Percentiles rank a stretch among this genome's conserved stretches.
Evolutionary conservation across 2,329 filamentous ascomycete species (phyloP).

Genomic region (Incumbomyces delicatus): DNA sequence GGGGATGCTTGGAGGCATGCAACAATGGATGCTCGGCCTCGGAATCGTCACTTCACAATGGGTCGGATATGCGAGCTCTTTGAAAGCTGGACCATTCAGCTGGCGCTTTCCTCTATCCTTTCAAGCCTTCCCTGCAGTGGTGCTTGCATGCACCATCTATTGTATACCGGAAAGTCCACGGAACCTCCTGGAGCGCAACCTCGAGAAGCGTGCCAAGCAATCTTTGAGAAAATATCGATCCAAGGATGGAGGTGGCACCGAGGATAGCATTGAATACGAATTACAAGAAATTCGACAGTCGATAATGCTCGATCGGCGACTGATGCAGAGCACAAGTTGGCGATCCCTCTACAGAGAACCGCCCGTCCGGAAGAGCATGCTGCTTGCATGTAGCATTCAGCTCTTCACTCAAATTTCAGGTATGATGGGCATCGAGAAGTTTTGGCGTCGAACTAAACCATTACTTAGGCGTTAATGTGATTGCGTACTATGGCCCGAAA

Average conservation of each 20-base stretch:
- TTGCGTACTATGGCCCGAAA: conserved; percentile 35
- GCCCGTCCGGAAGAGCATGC: conserved; percentile 36
- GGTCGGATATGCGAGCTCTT: conserved; percentile 27
- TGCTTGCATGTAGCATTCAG: conserved; percentile 41
- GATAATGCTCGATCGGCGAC: conserved; percentile 20
- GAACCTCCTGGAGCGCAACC: conserved; percentile 30
- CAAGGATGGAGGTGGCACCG: conserved; percentile 25
- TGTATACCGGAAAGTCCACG: conserved; percentile 25
- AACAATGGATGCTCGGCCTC: conserved; percentile 38
- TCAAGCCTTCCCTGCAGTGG: conserved; percentile 32
- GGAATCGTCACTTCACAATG: conserved; percentile 32
- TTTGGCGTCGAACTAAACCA: too few species aligned
- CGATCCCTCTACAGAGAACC: conserved; percentile 34
- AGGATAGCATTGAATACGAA: conserved; percentile 31
- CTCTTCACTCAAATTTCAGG: conserved; percentile 35
- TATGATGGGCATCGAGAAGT: too few species aligned
- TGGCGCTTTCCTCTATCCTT: conserved; percentile 28
- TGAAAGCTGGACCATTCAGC: conserved; percentile 21
- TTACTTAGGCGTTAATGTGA: conserved; percentile 37
- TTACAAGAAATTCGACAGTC: conserved; percentile 33
- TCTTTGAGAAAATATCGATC: conserved; percentile 21
- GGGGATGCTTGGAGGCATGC: conserved; percentile 31
- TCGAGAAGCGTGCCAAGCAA: conserved; percentile 22
- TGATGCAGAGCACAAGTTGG: conserved; percentile 8
- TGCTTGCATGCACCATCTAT: conserved; percentile 27